These are phyloP conservation scores for Monosiga brevicollis DNA, from an alignment of 78 protist species.

Conservation along the genomic window DNA sequence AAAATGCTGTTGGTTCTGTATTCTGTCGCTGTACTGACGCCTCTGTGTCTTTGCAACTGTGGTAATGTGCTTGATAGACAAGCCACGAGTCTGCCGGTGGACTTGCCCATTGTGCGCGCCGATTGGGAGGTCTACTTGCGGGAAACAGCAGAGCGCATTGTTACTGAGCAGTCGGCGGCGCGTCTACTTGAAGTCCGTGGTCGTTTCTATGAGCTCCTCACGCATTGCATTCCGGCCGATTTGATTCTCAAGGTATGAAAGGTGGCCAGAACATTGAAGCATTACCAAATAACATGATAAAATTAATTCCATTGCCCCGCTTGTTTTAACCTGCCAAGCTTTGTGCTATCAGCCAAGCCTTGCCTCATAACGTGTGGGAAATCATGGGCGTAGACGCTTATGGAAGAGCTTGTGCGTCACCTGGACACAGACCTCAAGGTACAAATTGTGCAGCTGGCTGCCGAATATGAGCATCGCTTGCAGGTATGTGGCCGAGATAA, in stretches of 20 bases:
- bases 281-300: too few relatives aligned
- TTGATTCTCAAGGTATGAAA: conserved; percentile 55
- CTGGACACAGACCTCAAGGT: conserved; percentile 25
- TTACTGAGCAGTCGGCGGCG: conserved; percentile 65
- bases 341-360: too few relatives aligned
- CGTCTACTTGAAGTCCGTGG: conserved; percentile 55
- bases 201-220: conserved; percentile 80
- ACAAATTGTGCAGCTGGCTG: conserved; percentile 9
- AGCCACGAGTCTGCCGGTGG: too few relatives aligned
- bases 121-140: conserved; percentile 80
- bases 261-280: too few relatives aligned
- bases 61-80: too few relatives aligned
- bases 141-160: conserved; percentile 43
- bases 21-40: too few relatives aligned
- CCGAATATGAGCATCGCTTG: conserved; percentile 55
- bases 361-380: too few relatives aligned
- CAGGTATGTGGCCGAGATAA: too few relatives aligned
- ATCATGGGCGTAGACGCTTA: too few relatives aligned
- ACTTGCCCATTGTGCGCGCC: conserved; percentile 16
- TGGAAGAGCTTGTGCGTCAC: not conserved
- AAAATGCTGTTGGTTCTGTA: too few relatives aligned
- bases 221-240: conserved; percentile 90
- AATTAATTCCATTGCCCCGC: too few relatives aligned
- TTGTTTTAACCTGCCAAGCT: not conserved
- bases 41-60: too few relatives aligned